Evolutionary conservation across 176 grass and related monocot genomes (phyloP), one percentile per base, ranked within the genome.

Genomic region (Cymbopogon citratus): DNA sequence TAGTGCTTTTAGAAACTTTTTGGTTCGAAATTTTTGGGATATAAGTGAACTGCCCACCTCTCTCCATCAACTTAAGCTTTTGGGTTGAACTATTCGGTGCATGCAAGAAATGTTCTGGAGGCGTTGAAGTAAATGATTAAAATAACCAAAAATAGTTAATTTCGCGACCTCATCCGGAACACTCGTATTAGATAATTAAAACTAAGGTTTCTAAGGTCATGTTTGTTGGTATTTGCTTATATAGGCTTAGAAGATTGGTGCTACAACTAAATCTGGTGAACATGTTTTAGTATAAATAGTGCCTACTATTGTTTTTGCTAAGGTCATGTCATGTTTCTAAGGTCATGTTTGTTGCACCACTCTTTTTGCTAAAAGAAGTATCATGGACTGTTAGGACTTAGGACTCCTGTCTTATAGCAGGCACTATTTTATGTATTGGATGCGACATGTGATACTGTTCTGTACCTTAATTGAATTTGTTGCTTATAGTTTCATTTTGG

Each of bases 401-500:
- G 65, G 52, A 28, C 45, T 71, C 12, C 19, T 33, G 27, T 76
- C 69, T 41, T 7, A 5, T 71, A 56, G 33, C 5, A 39, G 45
- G 35, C 56, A 12, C 44, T 54, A 12, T 73, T 46, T n/a, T 44
- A 84, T 45, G n/a, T 65, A 21, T 38, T 83, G 33, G 45, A 66
- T n/a, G 15, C 5, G 41, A 23, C 33, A 43, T 14, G 65, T 66
- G 19, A 16, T 54, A 51, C 6, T 19, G 15, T 40, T 80, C 29
- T 36, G 23, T 12, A 63, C 12, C 15, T 66, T 74, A 66, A 83
- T 83, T 15, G 76, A 66, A 85, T 61, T 80, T n/a, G 4, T 34
- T 87, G 27, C 45, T 78, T 60, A 80, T 40, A 29, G 48, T 74
- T 75, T 80, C 46, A 81, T 80, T 89, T 74, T 63, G 43, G 73